These are phyloP conservation scores for Rhodosporidiobolus sp. DNA, from an alignment of 768 basidiomycete species.

Conservation along the genomic window DNA sequence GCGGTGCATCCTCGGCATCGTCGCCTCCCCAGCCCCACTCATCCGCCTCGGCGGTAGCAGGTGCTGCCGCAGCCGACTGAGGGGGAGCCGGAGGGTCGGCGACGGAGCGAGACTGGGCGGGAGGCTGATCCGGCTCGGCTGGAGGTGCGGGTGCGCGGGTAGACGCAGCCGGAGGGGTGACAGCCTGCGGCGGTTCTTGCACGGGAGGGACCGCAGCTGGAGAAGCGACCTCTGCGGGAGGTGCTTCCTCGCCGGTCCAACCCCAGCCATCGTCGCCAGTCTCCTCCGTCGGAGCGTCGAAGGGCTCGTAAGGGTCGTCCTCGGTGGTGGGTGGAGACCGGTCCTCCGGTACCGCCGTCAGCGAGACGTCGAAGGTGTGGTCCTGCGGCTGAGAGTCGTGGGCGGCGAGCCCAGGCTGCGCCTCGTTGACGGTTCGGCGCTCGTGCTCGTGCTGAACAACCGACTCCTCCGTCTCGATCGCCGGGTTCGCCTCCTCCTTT, in stretches of 20 bases:
- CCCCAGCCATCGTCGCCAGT: conserved; percentile 15
- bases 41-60: not conserved
- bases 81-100: not conserved
- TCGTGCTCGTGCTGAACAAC: conserved; percentile 13
- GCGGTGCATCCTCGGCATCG: not conserved
- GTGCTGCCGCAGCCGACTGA: too few relatives aligned
- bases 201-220: too few relatives aligned
- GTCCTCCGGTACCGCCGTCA: not conserved
- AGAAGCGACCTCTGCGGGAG: not conserved
- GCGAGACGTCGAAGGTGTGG: conserved; percentile 5
- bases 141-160: not conserved
- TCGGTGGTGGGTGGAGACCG: too few relatives aligned
- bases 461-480: not conserved
- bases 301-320: not conserved
- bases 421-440: conserved; percentile 2
- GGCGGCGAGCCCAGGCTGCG: not conserved
- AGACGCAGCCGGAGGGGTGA: too few relatives aligned
- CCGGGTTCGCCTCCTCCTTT: not conserved
- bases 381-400: not conserved
- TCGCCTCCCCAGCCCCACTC: conserved; percentile 31
- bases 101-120: not conserved
- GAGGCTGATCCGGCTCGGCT: not conserved
- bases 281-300: not conserved
- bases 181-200: too few relatives aligned
- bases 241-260: conserved; percentile 1